phyloP scores from a whole-genome alignment of 345 rosid species.

The Luvunga scandens region DNA sequence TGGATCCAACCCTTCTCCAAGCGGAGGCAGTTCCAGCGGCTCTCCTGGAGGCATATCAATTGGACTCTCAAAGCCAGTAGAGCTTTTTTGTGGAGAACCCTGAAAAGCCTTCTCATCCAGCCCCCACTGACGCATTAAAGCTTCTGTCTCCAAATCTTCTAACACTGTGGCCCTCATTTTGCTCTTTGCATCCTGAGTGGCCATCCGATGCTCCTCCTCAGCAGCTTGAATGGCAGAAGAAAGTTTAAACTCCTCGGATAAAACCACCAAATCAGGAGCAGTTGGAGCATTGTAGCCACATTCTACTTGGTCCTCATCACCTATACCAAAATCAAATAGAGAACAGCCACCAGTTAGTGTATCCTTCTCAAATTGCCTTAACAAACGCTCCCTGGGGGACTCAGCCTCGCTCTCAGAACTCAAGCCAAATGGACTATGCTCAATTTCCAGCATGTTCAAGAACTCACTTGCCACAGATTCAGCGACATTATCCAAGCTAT shows the following conservation, averaged over 20 bases:
- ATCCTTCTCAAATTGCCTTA: slow-evolving; percentile 88
- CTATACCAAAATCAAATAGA: slow-evolving; percentile 54
- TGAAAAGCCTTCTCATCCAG: slow-evolving; percentile 73
- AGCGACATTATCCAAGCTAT: slow-evolving; percentile 50
- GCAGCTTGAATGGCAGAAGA: slow-evolving; percentile 51
- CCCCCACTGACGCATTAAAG: slow-evolving; percentile 93
- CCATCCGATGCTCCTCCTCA: slow-evolving; percentile 56
- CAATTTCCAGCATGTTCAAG: slow-evolving; percentile 78
- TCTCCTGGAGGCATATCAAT: slow-evolving; percentile 54
- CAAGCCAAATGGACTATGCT: slow-evolving; percentile 65
- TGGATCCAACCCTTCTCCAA: slow-evolving; percentile 86
- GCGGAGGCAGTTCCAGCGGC: slow-evolving; percentile 59
- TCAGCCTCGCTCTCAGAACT: slow-evolving; percentile 86
- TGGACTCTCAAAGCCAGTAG: slow-evolving; percentile 55
- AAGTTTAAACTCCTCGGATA: slow-evolving; percentile 46
- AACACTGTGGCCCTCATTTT: slow-evolving; percentile 58
- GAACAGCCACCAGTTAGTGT: slow-evolving; percentile 59
- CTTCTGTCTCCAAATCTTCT: slow-evolving; percentile 82
- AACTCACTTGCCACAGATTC: slow-evolving; percentile 78
- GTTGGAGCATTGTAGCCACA: slow-evolving; percentile 29
- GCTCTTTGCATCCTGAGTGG: slow-evolving; percentile 36
- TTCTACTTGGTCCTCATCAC: slow-evolving; percentile 44
- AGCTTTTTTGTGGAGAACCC: slow-evolving; percentile 56
- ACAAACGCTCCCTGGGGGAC: slow-evolving; percentile 86
- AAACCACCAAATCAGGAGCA: slow-evolving; percentile 34